Base-by-base conservation (phyloP, 768 basidiomycete genomes). In the Suillus placidus region DNA sequence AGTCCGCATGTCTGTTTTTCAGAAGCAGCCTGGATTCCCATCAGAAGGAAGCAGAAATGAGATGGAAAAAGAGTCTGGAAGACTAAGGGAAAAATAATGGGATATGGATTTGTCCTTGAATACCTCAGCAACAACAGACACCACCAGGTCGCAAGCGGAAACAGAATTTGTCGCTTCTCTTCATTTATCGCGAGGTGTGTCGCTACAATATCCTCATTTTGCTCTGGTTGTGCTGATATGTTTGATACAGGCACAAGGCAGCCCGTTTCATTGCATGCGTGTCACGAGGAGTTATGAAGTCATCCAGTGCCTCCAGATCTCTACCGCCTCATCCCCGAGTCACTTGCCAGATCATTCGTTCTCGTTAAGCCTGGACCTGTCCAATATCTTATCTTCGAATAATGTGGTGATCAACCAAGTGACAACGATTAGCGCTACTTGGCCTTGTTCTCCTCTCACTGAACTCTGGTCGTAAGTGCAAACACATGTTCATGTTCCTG, bases 131-230 rank as follows among this genome's bases (percentile, higher is more conserved):
- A n/a, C n/a, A n/a, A n/a, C n/a, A n/a, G n/a, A n/a, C n/a, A n/a
- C n/a, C n/a, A n/a, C n/a, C 86, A 5, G 80, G 84, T 60, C 70
- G 73, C 0, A 64, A 77, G 7, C 87, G 85, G 32, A 77, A 78
- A 47, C 81, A 83, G 43, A 83, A 87, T 54, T 78, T 94, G 13
- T 81, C 79, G 61, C 69, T 92, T 9, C 76, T 95, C 16, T 85
- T 94, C 73, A 82, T 87, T 0, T 93, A 87, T 77, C 84, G 89
- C 69, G 84, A 88, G 77, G 89, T 87, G 71, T 67, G 75, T 60
- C 14, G 16, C 32, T 30, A 26, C 10, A 16, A 55, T 16, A 34
- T 40, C 30, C n/a, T 30, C 34, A 18, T 30, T 60, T 16, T 23
- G 30, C 43, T 34, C 8, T 13, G 49, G 35, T 58, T 40, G 30